Conservation (phyloP, 2,329 filamentous ascomycete genomes). For the Geoglossum cookeanum region DNA sequence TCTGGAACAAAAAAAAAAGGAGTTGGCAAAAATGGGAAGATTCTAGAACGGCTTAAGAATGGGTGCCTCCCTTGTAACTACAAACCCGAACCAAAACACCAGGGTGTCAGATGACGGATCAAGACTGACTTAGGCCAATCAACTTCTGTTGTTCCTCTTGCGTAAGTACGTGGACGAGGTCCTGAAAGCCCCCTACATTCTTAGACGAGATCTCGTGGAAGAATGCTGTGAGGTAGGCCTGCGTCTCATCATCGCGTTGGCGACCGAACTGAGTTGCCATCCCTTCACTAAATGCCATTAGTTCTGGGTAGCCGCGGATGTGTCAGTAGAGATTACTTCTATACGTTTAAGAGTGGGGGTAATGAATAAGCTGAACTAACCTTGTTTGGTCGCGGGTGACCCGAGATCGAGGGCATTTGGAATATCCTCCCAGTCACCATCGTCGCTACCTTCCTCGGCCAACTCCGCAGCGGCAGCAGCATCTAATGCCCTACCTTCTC, state of each 20-base stretch:
- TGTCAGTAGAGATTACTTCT: neutral
- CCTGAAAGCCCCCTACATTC: constrained; percentile 21
- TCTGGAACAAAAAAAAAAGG: neutral
- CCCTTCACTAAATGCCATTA: constrained; percentile 58
- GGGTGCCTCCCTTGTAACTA: neutral
- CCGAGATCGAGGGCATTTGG: constrained; percentile 59
- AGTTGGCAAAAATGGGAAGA: no score
- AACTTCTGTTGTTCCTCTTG: constrained; percentile 31
- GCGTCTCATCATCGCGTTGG: constrained; percentile 75
- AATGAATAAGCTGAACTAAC: constrained; percentile 5
- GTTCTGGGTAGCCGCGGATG: constrained; percentile 31
- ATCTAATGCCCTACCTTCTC: constrained; percentile 38
- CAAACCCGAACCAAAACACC: constrained; percentile 15
- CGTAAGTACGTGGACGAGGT: constrained; percentile 18
- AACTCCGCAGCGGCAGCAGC: constrained; percentile 39
- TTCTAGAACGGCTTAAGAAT: no score
- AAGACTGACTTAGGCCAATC: constrained; percentile 26
- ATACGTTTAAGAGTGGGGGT: neutral
- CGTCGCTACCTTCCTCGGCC: constrained; percentile 48
- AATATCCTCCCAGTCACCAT: constrained; percentile 82
- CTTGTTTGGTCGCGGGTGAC: constrained; percentile 25
- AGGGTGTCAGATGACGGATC: constrained; percentile 37
- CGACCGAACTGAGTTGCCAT: constrained; percentile 33
- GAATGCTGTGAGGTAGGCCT: constrained; percentile 65
- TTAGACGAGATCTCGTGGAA: constrained; percentile 39